Evolutionary conservation across 768 basidiomycete species (phyloP).

Genomic region (Hypholoma fasciculare): DNA sequence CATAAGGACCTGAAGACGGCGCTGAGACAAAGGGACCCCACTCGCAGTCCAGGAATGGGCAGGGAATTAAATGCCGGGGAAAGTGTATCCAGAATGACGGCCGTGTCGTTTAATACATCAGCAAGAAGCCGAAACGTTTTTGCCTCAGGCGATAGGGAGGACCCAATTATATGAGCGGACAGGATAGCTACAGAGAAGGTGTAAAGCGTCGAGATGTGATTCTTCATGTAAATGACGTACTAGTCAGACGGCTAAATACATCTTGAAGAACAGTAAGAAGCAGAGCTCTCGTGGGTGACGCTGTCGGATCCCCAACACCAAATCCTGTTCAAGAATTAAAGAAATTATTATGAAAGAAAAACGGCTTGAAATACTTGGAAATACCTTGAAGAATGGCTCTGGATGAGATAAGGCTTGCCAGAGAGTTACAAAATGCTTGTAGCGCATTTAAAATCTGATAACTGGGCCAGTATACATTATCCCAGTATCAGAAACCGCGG

Average conservation of each 20-base stretch:
- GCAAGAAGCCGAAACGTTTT: slow-evolving; percentile 70
- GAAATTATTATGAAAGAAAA: not conserved
- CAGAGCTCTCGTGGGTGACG: slow-evolving; percentile 65
- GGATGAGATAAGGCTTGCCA: slow-evolving; percentile 63
- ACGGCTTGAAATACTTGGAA: slow-evolving; percentile 25
- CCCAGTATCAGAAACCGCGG: slow-evolving; percentile 1
- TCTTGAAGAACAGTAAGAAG: slow-evolving; percentile 69
- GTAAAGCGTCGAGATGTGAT: not conserved
- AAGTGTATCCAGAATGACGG: slow-evolving; percentile 59
- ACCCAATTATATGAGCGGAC: slow-evolving; percentile 61
- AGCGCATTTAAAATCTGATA: slow-evolving; percentile 68
- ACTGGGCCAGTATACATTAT: slow-evolving; percentile 31
- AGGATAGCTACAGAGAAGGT: slow-evolving; percentile 49
- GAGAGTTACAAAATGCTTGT: slow-evolving; percentile 71
- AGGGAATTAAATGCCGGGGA: slow-evolving; percentile 52
- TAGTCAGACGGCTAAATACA: slow-evolving; percentile 60
- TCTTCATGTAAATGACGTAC: slow-evolving; percentile 33
- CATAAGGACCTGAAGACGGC: slow-evolving; percentile 61
- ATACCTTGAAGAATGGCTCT: slow-evolving; percentile 68
- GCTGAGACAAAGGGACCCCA: slow-evolving; percentile 55
- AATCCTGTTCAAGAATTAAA: slow-evolving; percentile 40
- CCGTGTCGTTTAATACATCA: slow-evolving; percentile 63
- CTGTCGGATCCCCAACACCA: slow-evolving; percentile 69
- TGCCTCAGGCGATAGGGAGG: slow-evolving; percentile 66
- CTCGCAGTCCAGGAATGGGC: slow-evolving; percentile 42